phyloP scores from a whole-genome alignment of 495 filamentous ascomycete genomes.

The Cercophora newfieldiana region DNA sequence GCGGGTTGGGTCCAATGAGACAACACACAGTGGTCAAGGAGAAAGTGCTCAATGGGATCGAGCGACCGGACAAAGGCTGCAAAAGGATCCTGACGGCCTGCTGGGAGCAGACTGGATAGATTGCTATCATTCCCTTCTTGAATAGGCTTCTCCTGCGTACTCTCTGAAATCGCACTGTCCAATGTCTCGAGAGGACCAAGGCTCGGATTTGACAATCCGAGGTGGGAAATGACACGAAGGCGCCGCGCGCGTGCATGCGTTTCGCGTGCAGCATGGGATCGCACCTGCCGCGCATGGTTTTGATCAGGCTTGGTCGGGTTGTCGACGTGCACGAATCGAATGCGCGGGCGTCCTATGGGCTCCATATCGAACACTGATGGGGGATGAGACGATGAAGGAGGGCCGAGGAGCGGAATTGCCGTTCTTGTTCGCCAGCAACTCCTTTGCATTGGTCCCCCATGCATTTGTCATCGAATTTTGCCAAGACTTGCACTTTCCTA shows the following conservation, averaged over 20 bases:
- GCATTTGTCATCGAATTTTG: background rate
- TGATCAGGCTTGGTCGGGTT: background rate
- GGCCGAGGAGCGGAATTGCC: background rate
- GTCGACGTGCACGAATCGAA: conserved; percentile 9
- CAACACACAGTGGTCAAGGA: conserved; percentile 10
- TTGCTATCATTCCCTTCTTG: background rate
- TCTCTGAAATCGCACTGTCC: background rate
- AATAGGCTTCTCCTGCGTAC: background rate
- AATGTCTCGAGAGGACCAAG: background rate
- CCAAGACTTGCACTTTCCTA: background rate
- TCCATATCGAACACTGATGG: background rate
- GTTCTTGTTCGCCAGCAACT: background rate
- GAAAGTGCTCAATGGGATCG: conserved; percentile 8
- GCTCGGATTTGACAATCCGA: background rate
- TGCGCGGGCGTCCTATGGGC: background rate
- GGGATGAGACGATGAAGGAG: background rate
- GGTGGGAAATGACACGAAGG: background rate
- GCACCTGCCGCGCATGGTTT: background rate
- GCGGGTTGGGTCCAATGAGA: background rate
- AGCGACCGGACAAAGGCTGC: background rate
- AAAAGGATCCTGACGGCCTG: conserved; percentile 7
- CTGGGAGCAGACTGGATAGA: background rate
- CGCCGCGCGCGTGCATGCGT: conserved; percentile 5
- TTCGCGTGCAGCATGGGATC: conserved; percentile 14
- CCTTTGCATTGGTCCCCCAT: background rate